phyloP scores from a whole-genome alignment of 1,139 yeast genomes.

The Starmera stellimalicola region DNA sequence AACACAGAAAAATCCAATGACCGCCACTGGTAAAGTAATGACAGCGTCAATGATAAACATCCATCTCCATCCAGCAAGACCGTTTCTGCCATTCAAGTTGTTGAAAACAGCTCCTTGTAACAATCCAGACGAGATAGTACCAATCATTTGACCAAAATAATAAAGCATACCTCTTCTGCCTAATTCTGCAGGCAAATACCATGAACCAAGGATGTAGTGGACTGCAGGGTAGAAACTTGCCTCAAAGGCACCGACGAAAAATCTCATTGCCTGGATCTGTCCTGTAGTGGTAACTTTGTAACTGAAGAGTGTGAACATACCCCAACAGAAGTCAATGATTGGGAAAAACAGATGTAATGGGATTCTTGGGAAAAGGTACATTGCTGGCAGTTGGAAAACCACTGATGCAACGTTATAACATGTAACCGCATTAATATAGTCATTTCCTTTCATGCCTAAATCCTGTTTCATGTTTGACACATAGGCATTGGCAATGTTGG shows the following conservation, averaged over 20 bases:
- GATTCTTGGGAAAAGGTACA: constrained; percentile 31
- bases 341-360: constrained; percentile 51
- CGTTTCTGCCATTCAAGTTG: constrained; percentile 39
- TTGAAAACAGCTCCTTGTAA: constrained; percentile 46
- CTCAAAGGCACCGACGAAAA: constrained; percentile 56
- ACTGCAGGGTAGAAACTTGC: constrained; percentile 55
- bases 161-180: constrained; percentile 45
- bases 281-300: constrained; percentile 37
- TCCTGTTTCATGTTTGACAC: constrained; percentile 52
- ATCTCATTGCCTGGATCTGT: constrained; percentile 47
- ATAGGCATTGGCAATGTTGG: constrained; percentile 52
- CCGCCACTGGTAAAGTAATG: constrained; percentile 44
- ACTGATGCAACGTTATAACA: constrained; percentile 51
- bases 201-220: constrained; percentile 58
- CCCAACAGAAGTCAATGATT: constrained; percentile 54
- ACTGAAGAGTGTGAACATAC: constrained; percentile 49
- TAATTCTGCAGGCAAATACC: constrained; percentile 55
- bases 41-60: constrained; percentile 65
- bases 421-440: constrained; percentile 50
- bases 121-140: constrained; percentile 48
- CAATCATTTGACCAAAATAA: constrained; percentile 48
- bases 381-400: constrained; percentile 44
- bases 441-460: constrained; percentile 52
- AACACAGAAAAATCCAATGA: constrained; percentile 47
- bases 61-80: constrained; percentile 71